Conservation (phyloP, 2,329 filamentous ascomycete genomes). For the Botrytis hyacinthi region DNA sequence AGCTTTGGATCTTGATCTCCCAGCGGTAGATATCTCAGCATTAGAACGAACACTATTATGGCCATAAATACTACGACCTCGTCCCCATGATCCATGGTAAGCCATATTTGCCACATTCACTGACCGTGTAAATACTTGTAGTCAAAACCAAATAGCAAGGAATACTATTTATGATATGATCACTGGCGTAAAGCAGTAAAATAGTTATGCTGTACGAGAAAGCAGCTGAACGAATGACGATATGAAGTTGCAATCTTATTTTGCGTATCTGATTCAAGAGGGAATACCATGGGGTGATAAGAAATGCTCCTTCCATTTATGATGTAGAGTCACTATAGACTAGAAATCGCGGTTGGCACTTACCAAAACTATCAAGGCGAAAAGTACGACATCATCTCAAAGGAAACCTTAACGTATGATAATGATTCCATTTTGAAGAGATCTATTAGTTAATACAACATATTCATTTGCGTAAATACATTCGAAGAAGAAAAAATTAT, state of each 20-base stretch:
- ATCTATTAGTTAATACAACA: too few species aligned
- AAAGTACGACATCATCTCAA: neutral
- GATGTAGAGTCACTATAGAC: neutral
- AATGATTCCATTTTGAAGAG: neutral
- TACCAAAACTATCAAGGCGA: neutral
- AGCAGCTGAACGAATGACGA: neutral
- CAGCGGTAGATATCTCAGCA: neutral
- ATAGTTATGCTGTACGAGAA: slow-evolving; percentile 12
- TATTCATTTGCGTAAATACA: neutral
- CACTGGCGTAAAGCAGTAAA: neutral
- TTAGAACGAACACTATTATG: neutral
- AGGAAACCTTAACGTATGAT: neutral
- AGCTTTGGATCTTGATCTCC: slow-evolving; percentile 10
- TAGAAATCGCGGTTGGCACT: slow-evolving; percentile 11
- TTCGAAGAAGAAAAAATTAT: neutral
- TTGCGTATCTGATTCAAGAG: neutral
- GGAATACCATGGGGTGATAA: neutral
- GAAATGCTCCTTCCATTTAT: neutral
- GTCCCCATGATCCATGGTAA: slow-evolving; percentile 15
- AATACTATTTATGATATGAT: slow-evolving; percentile 9
- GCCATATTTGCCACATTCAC: slow-evolving; percentile 1
- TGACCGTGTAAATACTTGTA: slow-evolving; percentile 5
- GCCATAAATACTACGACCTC: neutral
- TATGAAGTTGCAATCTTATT: neutral
- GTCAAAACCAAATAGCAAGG: slow-evolving; percentile 8